Evolutionary conservation across 2,329 filamentous ascomycete species (phyloP).

Genomic region (Cladosporium halotolerans): DNA sequence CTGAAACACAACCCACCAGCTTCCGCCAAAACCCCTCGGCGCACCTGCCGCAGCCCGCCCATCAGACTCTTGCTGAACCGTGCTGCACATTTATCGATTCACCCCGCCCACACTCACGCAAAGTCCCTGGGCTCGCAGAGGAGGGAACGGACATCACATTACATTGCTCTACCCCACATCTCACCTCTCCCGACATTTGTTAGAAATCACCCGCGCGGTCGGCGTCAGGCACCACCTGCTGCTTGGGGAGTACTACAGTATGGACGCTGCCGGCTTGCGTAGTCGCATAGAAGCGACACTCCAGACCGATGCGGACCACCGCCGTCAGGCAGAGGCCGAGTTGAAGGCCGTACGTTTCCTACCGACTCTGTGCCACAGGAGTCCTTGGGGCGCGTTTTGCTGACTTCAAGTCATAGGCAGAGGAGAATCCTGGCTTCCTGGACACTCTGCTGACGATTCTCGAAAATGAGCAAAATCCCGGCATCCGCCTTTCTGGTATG

Average conservation of each 20-base stretch:
- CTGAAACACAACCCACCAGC: neutral
- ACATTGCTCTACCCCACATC: neutral
- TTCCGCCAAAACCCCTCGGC: too few relatives aligned
- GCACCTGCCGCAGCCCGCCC: too few relatives aligned
- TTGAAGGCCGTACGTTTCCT: constrained; percentile 64
- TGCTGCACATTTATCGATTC: neutral
- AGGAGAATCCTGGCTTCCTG: constrained; percentile 82
- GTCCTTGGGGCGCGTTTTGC: constrained; percentile 1
- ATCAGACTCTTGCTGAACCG: neutral
- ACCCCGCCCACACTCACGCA: neutral
- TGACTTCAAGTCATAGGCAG: constrained; percentile 55
- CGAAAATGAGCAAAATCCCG: constrained; percentile 77
- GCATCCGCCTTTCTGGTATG: constrained; percentile 83
- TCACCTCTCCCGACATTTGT: neutral
- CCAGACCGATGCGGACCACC: constrained; percentile 65
- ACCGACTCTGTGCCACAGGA: neutral
- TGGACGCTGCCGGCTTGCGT: constrained; percentile 70
- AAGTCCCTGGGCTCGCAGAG: neutral
- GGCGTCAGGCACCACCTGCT: constrained; percentile 1
- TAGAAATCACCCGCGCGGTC: neutral
- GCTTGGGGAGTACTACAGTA: constrained; percentile 32
- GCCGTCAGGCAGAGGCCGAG: constrained; percentile 71
- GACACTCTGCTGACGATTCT: constrained; percentile 87
- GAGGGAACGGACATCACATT: neutral
- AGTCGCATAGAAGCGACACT: constrained; percentile 72